Percentiles rank a stretch among this genome's conserved stretches.
Conservation (phyloP, 2,329 filamentous ascomycete species). For the Paecilomyces sp. region DNA sequence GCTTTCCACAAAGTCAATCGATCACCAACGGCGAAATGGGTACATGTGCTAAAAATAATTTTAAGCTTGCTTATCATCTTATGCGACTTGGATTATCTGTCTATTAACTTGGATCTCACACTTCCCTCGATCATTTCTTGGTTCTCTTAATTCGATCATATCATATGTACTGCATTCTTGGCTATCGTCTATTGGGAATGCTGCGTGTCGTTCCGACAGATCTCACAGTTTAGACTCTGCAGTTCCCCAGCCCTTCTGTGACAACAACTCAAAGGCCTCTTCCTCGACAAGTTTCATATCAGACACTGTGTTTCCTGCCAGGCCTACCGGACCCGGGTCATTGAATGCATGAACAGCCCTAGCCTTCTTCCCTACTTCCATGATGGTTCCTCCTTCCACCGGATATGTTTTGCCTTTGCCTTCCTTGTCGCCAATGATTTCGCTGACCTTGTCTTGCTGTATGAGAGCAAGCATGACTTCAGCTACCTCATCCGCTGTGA, state of each 20-base stretch:
- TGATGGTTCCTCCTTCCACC: constrained; percentile 44
- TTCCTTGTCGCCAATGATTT: constrained; percentile 24
- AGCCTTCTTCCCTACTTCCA: constrained; percentile 51
- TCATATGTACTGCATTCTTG: not conserved
- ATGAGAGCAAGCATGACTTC: constrained; percentile 51
- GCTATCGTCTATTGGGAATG: not conserved
- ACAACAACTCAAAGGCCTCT: constrained; percentile 46
- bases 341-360: constrained; percentile 45
- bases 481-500: constrained; percentile 55
- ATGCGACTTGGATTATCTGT: not conserved
- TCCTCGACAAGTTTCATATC: constrained; percentile 33
- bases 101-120: not conserved
- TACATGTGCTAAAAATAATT: not conserved
- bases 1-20: not conserved
- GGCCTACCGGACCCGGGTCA: constrained; percentile 46
- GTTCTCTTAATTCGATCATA: not conserved
- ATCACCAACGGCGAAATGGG: not conserved
- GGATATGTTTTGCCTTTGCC: constrained; percentile 21
- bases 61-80: not conserved
- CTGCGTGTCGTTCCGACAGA: not conserved
- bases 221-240: constrained; percentile 16
- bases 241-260: constrained; percentile 43
- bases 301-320: constrained; percentile 41
- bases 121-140: not conserved
- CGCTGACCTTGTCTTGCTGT: constrained; percentile 39